Base-by-base conservation (phyloP, 352 stramenopile species). In the Globisporangium paddicum region DNA sequence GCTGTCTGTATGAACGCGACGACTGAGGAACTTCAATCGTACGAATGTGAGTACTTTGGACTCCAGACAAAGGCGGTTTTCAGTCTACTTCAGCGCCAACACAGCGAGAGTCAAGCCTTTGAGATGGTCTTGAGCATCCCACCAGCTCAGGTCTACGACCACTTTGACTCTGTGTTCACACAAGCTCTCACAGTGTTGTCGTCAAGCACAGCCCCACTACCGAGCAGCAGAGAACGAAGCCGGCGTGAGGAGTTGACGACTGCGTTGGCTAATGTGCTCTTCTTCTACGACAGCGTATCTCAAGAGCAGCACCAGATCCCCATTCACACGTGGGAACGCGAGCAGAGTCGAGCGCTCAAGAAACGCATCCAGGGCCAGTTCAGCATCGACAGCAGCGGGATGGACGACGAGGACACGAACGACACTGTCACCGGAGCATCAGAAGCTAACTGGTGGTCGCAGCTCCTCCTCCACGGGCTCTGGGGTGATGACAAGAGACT, bases 21-120 rank as follows among this genome's bases (percentile, higher is more conserved):
- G 46, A 79, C 28, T 5, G 48, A 40, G 13, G 32, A 67, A 46
- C 46, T 66, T 10, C 23, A 28, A 0, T 13, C 7, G 10, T 38
- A 53, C 45, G 49, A 71, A 28, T 34, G 46, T 18, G 34, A 44
- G 35, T 58, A 63, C 41, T 89, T 92, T 62, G 82, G 78, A 8
- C 65, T 87, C 19, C 69, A 69, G 14, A 62, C 78, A 13, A 89
- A 89, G 35, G 76, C 78, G 7, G 62, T 86, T 26, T 78, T 72
- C 60, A 57, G 55, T 35, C 59, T 71, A 66, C 26, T 57, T 13
- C 25, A 75, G 50, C 28, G 44, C 50, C 23, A 42, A 18, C 38
- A 44, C 42, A 26, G 35, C 34, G 48, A 55, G 50, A 32, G 9
- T 19, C 16, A 60, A 10, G 10, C 34, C 30, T 3, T 71, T 54